Evolutionary conservation across 1,284 basidiomycete genomes (phyloP), one percentile per base, ranked within the genome.

Genomic region (Porogramme epimiltina): DNA sequence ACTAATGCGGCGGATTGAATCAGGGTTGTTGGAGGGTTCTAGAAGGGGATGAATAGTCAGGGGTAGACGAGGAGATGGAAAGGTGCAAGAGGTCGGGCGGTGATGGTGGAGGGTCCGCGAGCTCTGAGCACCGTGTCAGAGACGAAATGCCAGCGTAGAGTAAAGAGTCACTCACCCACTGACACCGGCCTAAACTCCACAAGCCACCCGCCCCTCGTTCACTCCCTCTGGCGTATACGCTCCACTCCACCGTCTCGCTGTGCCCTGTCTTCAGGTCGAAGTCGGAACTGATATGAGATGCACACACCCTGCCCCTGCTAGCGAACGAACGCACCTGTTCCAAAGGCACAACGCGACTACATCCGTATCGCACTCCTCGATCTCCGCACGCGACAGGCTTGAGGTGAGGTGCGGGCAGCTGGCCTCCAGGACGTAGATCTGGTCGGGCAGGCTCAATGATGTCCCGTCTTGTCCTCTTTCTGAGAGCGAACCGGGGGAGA

Each of bases 401-500:
- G 90, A 91, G 2, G 90, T 90, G 3, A 93, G 78, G 71, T 94
- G 92, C 0, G 91, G 91, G 65, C 92, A 93, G 10, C 79, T 81
- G 9, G 89, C 84, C 68, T 93, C 91, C 91, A 94, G 93, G 40
- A 84, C 87, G 65, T 92, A 93, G 9, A 91, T 73, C 63, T 90
- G 60, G 25, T 62, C 54, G 13, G 39, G 61, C 6, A 56, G 49
- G 6, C 55, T 41, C 6, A 54, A 54, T 20, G 59, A 37, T n/a
- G 52, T 51, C 26, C 57, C 20, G 18, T 47, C 43, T 25, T 49
- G 23, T 15, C 42, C 49, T 47, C 63, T 51, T 24, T 60, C 51
- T 9, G 59, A 42, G 15, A 53, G 45, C 28, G 56, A 49, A 11
- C 52, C 51, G 68, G 56, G n/a, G 2, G 84, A 75, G 3, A 91